A percentile compares a stretch with the other conserved stretches of the same genome.
Conservation (phyloP, 192 early-diverging fungal species). For the Glomus cerebriforme region DNA sequence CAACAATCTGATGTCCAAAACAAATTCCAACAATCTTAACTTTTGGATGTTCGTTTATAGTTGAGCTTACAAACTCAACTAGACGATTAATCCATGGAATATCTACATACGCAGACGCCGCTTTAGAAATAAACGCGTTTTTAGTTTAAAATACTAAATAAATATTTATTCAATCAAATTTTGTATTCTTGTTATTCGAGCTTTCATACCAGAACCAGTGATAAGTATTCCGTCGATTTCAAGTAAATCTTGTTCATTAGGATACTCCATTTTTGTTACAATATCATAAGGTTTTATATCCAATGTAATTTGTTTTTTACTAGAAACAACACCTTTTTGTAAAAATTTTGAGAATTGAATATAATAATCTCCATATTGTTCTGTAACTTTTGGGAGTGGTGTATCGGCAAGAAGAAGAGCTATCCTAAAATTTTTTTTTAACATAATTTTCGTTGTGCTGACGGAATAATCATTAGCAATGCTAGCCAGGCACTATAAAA, state of each 20-base stretch:
- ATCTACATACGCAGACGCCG: constrained; percentile 65
- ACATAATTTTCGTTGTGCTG: too few species aligned
- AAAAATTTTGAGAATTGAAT: constrained; percentile 17
- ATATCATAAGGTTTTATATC: constrained; percentile 2
- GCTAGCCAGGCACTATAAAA: too few species aligned
- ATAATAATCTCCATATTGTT: constrained; percentile 16
- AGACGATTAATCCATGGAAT: constrained; percentile 67
- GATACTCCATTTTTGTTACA: constrained; percentile 21
- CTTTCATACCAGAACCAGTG: constrained; percentile 51
- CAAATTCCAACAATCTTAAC: constrained; percentile 71
- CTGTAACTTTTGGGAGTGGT: background rate
- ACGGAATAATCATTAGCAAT: too few species aligned
- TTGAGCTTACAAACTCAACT: constrained; percentile 50
- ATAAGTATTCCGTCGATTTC: constrained; percentile 57
- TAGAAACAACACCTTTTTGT: background rate
- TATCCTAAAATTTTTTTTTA: constrained; percentile 9
- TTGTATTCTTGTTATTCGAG: background rate
- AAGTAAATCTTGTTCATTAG: constrained; percentile 26
- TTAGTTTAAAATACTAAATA: background rate
- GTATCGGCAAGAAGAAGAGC: constrained; percentile 15
- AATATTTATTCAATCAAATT: background rate
- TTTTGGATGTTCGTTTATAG: constrained; percentile 39
- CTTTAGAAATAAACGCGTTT: constrained; percentile 24
- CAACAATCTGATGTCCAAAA: constrained; percentile 86
- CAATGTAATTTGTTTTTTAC: background rate